Evolutionary conservation across 495 filamentous ascomycete genomes (phyloP), one percentile per base, ranked within the genome.

Genomic region (Xylaria longipes): DNA sequence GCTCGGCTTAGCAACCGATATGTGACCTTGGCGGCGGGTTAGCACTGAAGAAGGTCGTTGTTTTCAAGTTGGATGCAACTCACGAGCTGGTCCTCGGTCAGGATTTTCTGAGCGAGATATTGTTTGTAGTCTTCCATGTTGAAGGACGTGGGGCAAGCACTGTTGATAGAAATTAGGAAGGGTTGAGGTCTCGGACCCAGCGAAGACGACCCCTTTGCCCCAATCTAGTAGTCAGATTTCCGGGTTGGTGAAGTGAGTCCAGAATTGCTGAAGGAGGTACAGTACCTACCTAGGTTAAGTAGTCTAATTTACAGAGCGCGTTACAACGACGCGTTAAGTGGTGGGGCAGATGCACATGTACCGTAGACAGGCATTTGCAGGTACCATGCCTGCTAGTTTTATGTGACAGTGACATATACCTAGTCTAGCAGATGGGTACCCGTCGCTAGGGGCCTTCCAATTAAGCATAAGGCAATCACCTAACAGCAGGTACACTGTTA

Each of bases 1-100:
- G 89, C 90, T 74, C 94, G 89, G 78, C 93, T 93, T 62, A 99
- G 80, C 25, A 89, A 82, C 25, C 94, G 91, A 82, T 97, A 97
- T 22, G 92, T 96, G 79, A 97, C 85, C 95, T 97, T 69, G 5
- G 69, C 25, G 35, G 0, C 41, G 5, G 22, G 56, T 72, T 62
- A 66, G 39, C 37, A 72, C 15, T 64, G 68, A 72, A 60, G 64
- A 27, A 62, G 37, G 3, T 52, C 25, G 27, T 70, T 20, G 25
- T 31, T 31, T 33, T 68, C 37, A 31, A 15, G 37, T 71, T 60
- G 65, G 56, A 9, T 58, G 56, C 56, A n/a, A 80, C 90, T 71
- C 83, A 95, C 94, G 71, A 91, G 85, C 68, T 89, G 89, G 61
- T 89, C 88, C 77, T 97, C 94, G 72, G 88, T 91, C 76, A 97